These are phyloP conservation scores for Skeletonema tropicum DNA, from an alignment of 108 stramenopile species.

Conservation along the genomic window DNA sequence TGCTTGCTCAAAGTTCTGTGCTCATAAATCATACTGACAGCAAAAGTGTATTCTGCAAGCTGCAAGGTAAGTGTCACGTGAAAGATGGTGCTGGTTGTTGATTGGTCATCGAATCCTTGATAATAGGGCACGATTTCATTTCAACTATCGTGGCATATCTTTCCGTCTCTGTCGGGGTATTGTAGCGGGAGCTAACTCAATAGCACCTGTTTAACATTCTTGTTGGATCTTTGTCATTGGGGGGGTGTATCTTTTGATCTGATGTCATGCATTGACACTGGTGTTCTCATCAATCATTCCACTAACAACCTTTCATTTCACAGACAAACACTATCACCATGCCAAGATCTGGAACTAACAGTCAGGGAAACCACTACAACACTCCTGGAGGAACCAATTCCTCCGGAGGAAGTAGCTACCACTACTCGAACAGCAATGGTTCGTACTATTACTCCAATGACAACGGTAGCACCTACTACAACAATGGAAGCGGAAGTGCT, in stretches of 20 bases:
- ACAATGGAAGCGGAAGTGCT: constrained; percentile 66
- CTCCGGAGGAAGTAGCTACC: constrained; percentile 64
- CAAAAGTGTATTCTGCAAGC: not conserved
- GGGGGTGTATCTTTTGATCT: not conserved
- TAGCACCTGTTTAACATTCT: not conserved
- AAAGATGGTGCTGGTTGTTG: not conserved
- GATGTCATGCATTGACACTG: not conserved
- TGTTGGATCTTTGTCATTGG: not conserved
- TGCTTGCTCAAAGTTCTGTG: not conserved
- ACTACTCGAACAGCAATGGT: constrained; percentile 85
- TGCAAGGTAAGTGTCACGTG: not conserved
- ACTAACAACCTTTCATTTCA: not conserved
- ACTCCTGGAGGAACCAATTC: constrained; percentile 88
- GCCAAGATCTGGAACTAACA: constrained; percentile 70
- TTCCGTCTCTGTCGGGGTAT: not conserved
- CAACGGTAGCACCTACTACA: constrained; percentile 88
- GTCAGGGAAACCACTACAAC: constrained; percentile 86
- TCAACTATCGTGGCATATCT: not conserved
- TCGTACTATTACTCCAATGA: constrained; percentile 87
- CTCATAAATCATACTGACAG: too few relatives aligned
- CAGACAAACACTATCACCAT: constrained; percentile 8
- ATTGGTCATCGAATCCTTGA: not conserved
- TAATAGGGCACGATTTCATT: not conserved
- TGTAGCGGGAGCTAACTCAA: too few relatives aligned
- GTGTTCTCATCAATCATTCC: not conserved